Evolutionary conservation across 768 basidiomycete genomes (phyloP).

Genomic region (Mycena pura): DNA sequence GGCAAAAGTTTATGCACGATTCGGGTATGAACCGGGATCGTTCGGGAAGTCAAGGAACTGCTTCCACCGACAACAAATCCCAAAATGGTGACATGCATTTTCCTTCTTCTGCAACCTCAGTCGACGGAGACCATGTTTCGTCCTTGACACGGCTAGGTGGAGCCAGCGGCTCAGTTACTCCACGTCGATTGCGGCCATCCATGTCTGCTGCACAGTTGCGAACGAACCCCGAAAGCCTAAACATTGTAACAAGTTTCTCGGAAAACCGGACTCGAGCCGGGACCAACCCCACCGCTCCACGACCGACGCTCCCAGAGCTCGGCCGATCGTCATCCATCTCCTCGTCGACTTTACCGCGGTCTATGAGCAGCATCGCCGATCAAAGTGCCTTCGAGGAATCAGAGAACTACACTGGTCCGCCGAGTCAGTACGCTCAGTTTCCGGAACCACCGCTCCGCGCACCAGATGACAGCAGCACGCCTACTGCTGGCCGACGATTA

Average conservation of each 20-base stretch:
- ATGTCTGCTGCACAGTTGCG: constrained; percentile 81
- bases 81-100: constrained; percentile 60
- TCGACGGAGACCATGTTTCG: constrained; percentile 61
- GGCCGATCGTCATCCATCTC: constrained; percentile 67
- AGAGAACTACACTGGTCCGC: constrained; percentile 66
- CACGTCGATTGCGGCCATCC: constrained; percentile 72
- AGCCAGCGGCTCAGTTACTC: constrained; percentile 62
- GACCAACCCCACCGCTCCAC: constrained; percentile 62
- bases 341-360: constrained; percentile 47
- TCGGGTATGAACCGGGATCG: constrained; percentile 78
- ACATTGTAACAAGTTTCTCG: constrained; percentile 40
- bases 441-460: constrained; percentile 65
- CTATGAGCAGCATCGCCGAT: constrained; percentile 43
- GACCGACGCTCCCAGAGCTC: constrained; percentile 54
- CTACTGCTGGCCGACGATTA: constrained; percentile 67
- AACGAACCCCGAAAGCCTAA: constrained; percentile 48
- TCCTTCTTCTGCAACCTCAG: constrained; percentile 58
- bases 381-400: constrained; percentile 50
- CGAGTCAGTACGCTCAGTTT: constrained; percentile 73
- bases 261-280: constrained; percentile 69
- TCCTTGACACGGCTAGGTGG: constrained; percentile 51
- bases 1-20: constrained; percentile 93
- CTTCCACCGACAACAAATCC: constrained; percentile 75
- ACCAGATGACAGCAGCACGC: constrained; percentile 54
- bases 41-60: constrained; percentile 78